Evolutionary conservation across 2,329 filamentous ascomycete genomes (phyloP).

Genomic region (Corinectria fuckeliana): DNA sequence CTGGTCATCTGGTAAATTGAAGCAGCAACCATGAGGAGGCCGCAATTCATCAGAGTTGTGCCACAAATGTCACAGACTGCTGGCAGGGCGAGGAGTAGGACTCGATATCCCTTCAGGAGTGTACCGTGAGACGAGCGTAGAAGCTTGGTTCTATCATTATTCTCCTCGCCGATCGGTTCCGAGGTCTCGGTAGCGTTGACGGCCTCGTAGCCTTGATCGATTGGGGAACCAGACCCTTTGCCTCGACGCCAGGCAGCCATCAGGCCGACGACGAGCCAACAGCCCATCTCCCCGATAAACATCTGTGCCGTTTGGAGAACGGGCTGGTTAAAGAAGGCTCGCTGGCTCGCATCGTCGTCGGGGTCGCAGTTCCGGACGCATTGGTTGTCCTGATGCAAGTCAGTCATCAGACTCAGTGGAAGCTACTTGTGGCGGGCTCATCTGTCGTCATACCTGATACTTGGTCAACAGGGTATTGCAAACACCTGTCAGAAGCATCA

Average conservation of each 20-base stretch:
- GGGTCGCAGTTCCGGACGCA: constrained; percentile 87
- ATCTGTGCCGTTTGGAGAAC: constrained; percentile 97
- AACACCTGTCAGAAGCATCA: constrained; percentile 96
- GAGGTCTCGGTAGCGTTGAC: constrained; percentile 59
- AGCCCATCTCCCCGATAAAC: constrained; percentile 96
- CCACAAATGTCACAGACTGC: constrained; percentile 93
- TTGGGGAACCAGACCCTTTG: constrained; percentile 50
- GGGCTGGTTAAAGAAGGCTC: constrained; percentile 85
- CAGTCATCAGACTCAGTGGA: constrained; percentile 7
- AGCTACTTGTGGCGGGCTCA: background rate
- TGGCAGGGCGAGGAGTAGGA: constrained; percentile 80
- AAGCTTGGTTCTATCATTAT: constrained; percentile 39
- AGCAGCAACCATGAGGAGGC: constrained; percentile 89
- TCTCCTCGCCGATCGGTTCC: constrained; percentile 51
- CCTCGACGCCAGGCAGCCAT: constrained; percentile 71
- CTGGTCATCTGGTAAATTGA: constrained; percentile 99
- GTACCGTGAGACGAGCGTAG: constrained; percentile 63
- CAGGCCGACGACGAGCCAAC: constrained; percentile 85
- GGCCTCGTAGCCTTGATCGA: constrained; percentile 68
- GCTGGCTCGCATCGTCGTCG: constrained; percentile 68
- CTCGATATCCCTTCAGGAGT: constrained; percentile 72
- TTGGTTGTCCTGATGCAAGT: constrained; percentile 79
- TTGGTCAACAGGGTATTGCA: constrained; percentile 98
- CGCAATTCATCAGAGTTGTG: constrained; percentile 97
- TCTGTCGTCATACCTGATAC: constrained; percentile 73